These are phyloP conservation scores for Termitomyces sp. DNA, from an alignment of 768 basidiomycete species.

Conservation along the genomic window DNA sequence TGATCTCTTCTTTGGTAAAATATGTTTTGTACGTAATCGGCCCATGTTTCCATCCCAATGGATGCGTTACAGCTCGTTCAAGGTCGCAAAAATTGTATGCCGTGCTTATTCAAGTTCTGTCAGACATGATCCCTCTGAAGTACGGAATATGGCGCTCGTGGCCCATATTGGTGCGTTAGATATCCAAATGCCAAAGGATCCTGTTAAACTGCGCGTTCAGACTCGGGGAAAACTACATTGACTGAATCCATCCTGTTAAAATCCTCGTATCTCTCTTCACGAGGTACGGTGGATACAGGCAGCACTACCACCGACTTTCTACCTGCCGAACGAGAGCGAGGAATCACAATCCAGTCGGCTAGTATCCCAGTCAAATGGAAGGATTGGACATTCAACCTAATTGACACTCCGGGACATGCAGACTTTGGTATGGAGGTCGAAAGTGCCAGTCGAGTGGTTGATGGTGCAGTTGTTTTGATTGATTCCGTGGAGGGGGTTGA, in stretches of 20 bases:
- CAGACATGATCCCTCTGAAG: slow-evolving; percentile 35
- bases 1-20: neutral
- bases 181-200: neutral
- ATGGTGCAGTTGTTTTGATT: slow-evolving; percentile 84
- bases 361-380: slow-evolving; percentile 89
- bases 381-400: slow-evolving; percentile 80
- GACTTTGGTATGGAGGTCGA: slow-evolving; percentile 98
- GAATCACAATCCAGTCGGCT: slow-evolving; percentile 90
- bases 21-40: neutral
- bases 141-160: slow-evolving; percentile 83
- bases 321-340: slow-evolving; percentile 85
- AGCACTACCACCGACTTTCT: slow-evolving; percentile 90
- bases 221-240: slow-evolving; percentile 87
- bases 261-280: slow-evolving; percentile 65
- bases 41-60: slow-evolving; percentile 19
- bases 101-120: slow-evolving; percentile 28
- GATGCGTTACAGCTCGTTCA: slow-evolving; percentile 9
- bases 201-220: slow-evolving; percentile 31
- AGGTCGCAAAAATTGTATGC: neutral
- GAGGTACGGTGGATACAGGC: slow-evolving; percentile 86
- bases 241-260: slow-evolving; percentile 83
- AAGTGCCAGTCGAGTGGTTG: slow-evolving; percentile 86
- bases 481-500: slow-evolving; percentile 93
- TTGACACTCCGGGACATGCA: slow-evolving; percentile 90
- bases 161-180: slow-evolving; percentile 73